Base-by-base conservation (phyloP, 73 alveolate genomes). In the Paramecium tetraurelia region DNA sequence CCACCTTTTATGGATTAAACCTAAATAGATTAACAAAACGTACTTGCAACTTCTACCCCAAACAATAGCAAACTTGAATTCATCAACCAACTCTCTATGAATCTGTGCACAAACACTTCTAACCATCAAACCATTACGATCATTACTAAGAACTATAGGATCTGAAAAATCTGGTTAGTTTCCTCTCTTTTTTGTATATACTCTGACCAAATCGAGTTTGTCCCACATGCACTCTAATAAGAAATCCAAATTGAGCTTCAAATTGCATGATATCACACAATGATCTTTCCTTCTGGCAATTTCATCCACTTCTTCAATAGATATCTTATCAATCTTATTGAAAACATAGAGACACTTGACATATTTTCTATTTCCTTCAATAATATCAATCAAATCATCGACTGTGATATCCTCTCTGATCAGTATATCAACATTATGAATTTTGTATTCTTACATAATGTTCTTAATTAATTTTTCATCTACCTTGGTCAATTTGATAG, bases 271-370 rank as follows among this genome's bases (percentile, higher is more conserved):
- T 59, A 98, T 92, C 18, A 97, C 99, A 35, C 96, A 97, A 84
- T 97, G 95, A 92, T 98, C 95, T 8, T 95, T 96, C 68, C 92
- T 93, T 80, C 98, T 93, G 22, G 99, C 99, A 63, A 98, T 93
- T 71, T 94, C 95, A 93, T 97, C 99, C 9, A 98, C 99, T 85
- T 97, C 99, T 96, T 98, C 99, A 95, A 98, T 97, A n/a, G 99
- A 96, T 80, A 98, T 97, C 16, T 96, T 97, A 93, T 98, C 99
- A 40, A 98, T 98, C 92, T 98, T 98, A 94, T 98, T 98, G 94
- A 97, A 98, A 5, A 98, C 99, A 92, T 98, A 98, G 57, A 98
- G 94, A 77, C 99, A 98, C 80, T 95, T 97, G 16, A 98, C 97
- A 93, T 98, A 98, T 86, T 95, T 97, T 92, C 99, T 93, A 88